Percentiles rank a stretch among this genome's conserved stretches.
These are phyloP conservation scores for Pharnaceum exiguum DNA, from an alignment of 148 eudicot species.

Conservation along the genomic window DNA sequence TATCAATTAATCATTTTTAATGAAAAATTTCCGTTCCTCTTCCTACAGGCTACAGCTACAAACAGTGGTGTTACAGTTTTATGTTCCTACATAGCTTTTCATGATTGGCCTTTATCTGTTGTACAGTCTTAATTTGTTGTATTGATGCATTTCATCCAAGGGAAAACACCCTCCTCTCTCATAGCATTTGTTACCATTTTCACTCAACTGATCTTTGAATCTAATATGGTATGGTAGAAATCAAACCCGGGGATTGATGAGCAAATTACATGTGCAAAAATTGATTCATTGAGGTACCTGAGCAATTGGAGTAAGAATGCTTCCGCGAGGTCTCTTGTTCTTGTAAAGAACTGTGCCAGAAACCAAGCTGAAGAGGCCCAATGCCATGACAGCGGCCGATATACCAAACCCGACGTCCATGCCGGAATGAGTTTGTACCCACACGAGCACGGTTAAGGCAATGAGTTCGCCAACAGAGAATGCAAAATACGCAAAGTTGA, in stretches of 20 bases:
- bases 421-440: slow-evolving; percentile 93
- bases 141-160: too few relatives aligned
- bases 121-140: too few relatives aligned
- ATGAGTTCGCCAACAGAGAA: slow-evolving; percentile 84
- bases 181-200: too few relatives aligned
- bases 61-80: too few relatives aligned
- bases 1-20: neutral
- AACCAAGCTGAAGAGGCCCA: slow-evolving; percentile 73
- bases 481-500: slow-evolving; percentile 92
- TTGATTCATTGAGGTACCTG: slow-evolving; percentile 72
- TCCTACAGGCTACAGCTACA: too few relatives aligned
- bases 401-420: slow-evolving; percentile 97
- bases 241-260: neutral
- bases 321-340: slow-evolving; percentile 84
- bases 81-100: too few relatives aligned
- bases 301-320: slow-evolving; percentile 82
- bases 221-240: too few relatives aligned
- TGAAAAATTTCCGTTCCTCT: too few relatives aligned
- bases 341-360: slow-evolving; percentile 66
- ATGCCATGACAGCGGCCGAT: slow-evolving; percentile 86
- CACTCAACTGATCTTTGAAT: too few relatives aligned
- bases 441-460: slow-evolving; percentile 83
- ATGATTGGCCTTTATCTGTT: too few relatives aligned
- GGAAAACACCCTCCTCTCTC: too few relatives aligned
- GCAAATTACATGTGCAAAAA: neutral